These are phyloP conservation scores for Turritis glabra DNA, from an alignment of 345 rosid species.

Conservation along the genomic window DNA sequence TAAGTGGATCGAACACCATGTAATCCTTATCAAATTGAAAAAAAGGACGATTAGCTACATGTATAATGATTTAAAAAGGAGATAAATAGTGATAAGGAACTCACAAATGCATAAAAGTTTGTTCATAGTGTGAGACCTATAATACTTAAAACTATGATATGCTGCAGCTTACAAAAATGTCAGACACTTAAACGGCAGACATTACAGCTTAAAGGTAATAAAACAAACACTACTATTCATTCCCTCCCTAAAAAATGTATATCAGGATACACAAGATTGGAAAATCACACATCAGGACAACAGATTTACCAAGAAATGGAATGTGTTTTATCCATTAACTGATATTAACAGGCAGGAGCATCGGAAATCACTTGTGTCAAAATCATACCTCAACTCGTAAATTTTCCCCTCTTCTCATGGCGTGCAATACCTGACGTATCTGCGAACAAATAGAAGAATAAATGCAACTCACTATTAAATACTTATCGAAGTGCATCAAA, in stretches of 20 bases:
- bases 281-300: slow-evolving; percentile 7
- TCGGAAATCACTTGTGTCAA: slow-evolving; percentile 7
- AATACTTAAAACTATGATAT: neutral
- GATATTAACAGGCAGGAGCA: slow-evolving; percentile 14
- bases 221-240: slow-evolving; percentile 1
- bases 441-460: slow-evolving; percentile 45
- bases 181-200: neutral
- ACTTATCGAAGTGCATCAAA: neutral
- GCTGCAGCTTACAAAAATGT: slow-evolving; percentile 10
- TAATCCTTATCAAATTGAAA: slow-evolving; percentile 58
- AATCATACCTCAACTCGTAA: slow-evolving; percentile 69
- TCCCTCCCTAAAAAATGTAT: neutral
- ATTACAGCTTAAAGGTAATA: slow-evolving; percentile 3
- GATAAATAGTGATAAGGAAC: neutral
- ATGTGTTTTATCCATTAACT: slow-evolving; percentile 12
- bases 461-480: neutral
- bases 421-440: slow-evolving; percentile 83
- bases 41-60: slow-evolving; percentile 8
- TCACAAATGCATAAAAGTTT: neutral
- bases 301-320: slow-evolving; percentile 11
- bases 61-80: neutral
- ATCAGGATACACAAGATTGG: neutral
- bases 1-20: slow-evolving; percentile 74
- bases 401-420: slow-evolving; percentile 80
- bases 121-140: neutral